These are phyloP conservation scores for Dictyostelium brefeldianum DNA, from an alignment of 78 protist species.

Conservation along the genomic window DNA sequence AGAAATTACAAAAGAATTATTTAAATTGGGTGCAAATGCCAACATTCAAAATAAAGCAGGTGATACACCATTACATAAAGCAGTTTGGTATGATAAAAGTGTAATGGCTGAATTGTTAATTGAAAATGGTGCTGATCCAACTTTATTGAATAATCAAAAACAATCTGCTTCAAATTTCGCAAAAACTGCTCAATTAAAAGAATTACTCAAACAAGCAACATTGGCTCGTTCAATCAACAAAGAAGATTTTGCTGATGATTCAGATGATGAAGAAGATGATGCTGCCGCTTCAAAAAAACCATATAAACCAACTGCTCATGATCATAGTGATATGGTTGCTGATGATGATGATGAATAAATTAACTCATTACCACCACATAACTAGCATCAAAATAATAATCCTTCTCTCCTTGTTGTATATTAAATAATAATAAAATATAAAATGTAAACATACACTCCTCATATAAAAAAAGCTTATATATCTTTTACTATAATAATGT, in stretches of 20 bases:
- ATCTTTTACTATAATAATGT: too few species aligned
- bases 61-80: conserved; percentile 85
- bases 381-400: too few species aligned
- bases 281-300: conserved; percentile 23
- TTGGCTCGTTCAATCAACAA: conserved; percentile 1
- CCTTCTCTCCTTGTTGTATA: too few species aligned
- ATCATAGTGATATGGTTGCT: conserved; percentile 71
- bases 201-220: conserved; percentile 27
- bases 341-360: conserved; percentile 66
- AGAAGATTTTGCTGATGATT: conserved; percentile 69
- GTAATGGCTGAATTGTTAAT: conserved; percentile 39
- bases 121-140: conserved; percentile 68
- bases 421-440: too few species aligned
- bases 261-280: conserved; percentile 29
- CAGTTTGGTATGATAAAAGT: conserved; percentile 57
- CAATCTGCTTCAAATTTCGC: conserved; percentile 21
- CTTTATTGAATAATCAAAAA: conserved; percentile 38
- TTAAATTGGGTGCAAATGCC: conserved; percentile 66
- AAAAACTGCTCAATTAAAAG: conserved; percentile 30
- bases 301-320: conserved; percentile 42
- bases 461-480: too few species aligned
- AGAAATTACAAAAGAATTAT: neutral
- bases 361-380: too few species aligned
- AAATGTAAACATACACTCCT: too few species aligned
- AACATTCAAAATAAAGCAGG: conserved; percentile 65